These are phyloP conservation scores for Chrysoporthe puriensis DNA, from an alignment of 2,329 filamentous ascomycete genomes.

Conservation along the genomic window DNA sequence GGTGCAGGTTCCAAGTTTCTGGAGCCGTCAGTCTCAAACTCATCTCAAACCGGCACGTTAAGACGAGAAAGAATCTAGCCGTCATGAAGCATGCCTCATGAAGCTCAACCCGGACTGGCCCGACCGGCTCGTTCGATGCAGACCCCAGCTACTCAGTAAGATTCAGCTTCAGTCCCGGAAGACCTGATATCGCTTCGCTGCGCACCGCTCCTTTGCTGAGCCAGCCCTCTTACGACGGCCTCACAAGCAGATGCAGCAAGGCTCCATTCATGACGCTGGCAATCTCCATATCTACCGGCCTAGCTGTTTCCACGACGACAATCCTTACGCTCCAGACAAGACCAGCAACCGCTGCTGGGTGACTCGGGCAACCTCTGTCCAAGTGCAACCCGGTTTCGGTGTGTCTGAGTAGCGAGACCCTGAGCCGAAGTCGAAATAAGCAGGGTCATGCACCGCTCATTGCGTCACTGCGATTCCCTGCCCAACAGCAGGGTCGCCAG, in stretches of 20 bases:
- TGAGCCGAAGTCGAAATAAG: conserved; percentile 16
- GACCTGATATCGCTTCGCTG: not conserved
- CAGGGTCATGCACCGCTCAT: conserved; percentile 10
- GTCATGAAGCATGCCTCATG: not conserved
- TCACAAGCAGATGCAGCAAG: conserved; percentile 2
- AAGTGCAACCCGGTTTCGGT: conserved; percentile 7
- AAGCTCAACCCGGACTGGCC: not conserved
- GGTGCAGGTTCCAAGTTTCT: not conserved
- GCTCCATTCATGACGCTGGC: conserved; percentile 9
- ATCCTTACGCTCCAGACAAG: not conserved
- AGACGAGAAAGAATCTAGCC: conserved; percentile 2
- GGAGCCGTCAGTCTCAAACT: not conserved
- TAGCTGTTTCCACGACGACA: conserved; percentile 27
- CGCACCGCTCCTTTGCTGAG: conserved; percentile 2
- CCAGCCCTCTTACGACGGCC: not conserved
- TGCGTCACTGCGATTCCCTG: conserved; percentile 18
- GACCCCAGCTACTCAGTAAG: conserved; percentile 6
- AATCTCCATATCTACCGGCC: conserved; percentile 9
- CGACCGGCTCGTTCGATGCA: conserved; percentile 4
- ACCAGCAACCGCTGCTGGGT: not conserved
- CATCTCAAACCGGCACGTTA: conserved; percentile 5
- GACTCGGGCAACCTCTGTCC: not conserved
- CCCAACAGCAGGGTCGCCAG: not conserved
- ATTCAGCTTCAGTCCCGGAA: not conserved
- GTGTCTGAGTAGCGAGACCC: conserved; percentile 9